These are phyloP conservation scores for Naumovozyma castellii DNA, from an alignment of 805 yeast species.

Conservation along the genomic window DNA sequence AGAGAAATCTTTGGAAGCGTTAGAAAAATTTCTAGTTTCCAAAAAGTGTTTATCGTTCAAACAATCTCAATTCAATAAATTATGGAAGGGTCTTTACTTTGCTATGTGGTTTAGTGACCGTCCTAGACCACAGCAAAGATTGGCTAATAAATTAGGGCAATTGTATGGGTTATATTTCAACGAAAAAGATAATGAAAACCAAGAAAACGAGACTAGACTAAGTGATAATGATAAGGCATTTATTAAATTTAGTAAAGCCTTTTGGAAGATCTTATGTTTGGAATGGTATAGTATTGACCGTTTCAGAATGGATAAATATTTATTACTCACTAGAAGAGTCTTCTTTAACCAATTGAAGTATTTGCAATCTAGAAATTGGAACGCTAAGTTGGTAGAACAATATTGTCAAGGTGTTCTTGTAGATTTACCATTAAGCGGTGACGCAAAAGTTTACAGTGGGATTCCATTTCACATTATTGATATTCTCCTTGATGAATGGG, in stretches of 20 bases:
- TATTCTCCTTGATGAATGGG: conserved; percentile 76
- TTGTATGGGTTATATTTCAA: conserved; percentile 27
- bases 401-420: conserved; percentile 38
- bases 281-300: conserved; percentile 85
- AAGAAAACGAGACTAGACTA: conserved; percentile 6
- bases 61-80: conserved; percentile 56
- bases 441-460: conserved; percentile 54
- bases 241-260: conserved; percentile 56
- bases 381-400: conserved; percentile 34
- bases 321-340: conserved; percentile 70
- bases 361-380: conserved; percentile 48
- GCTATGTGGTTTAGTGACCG: conserved; percentile 96
- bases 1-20: conserved; percentile 59
- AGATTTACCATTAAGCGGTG: conserved; percentile 47
- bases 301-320: conserved; percentile 77
- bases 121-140: conserved; percentile 81
- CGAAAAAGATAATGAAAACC: conserved; percentile 21
- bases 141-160: conserved; percentile 64
- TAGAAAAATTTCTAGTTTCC: conserved; percentile 47
- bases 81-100: conserved; percentile 94
- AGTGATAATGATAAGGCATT: conserved; percentile 25
- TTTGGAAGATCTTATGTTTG: conserved; percentile 66
- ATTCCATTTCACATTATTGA: conserved; percentile 80
- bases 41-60: conserved; percentile 32
- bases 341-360: conserved; percentile 54